phyloP scores from a whole-genome alignment of 2,329 filamentous ascomycete species.

The Ascochyta fabae region DNA sequence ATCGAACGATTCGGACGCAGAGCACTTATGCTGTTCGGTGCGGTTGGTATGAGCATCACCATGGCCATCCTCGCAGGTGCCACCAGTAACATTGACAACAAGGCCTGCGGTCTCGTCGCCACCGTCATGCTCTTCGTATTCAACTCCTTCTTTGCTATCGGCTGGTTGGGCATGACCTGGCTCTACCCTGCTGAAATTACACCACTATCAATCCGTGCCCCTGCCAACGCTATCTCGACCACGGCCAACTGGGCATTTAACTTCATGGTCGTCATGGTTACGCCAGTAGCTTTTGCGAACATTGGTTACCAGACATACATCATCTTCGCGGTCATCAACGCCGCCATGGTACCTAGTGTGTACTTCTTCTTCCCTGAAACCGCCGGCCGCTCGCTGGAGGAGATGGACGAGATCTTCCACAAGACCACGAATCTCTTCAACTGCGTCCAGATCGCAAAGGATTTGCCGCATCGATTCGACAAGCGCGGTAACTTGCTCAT shows the following conservation, averaged over 20 bases:
- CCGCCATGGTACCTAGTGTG: constrained; percentile 61
- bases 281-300: constrained; percentile 64
- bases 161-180: constrained; percentile 77
- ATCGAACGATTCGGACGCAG: constrained; percentile 50
- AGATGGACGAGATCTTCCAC: constrained; percentile 67
- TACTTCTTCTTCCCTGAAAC: constrained; percentile 70
- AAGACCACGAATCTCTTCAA: constrained; percentile 59
- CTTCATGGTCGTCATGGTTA: constrained; percentile 72
- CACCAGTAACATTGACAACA: constrained; percentile 35
- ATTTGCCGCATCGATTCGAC: constrained; percentile 63
- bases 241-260: constrained; percentile 63
- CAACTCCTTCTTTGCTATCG: constrained; percentile 89
- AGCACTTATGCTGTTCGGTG: constrained; percentile 49
- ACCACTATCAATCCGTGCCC: constrained; percentile 85
- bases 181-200: constrained; percentile 75
- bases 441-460: constrained; percentile 57
- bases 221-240: constrained; percentile 85
- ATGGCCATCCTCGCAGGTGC: constrained; percentile 47
- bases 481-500: constrained; percentile 65
- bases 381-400: constrained; percentile 53
- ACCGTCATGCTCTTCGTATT: constrained; percentile 90
- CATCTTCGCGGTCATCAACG: constrained; percentile 64
- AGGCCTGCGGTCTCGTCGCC: constrained; percentile 47
- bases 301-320: constrained; percentile 64
- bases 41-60: constrained; percentile 43